Evolutionary conservation across 495 filamentous ascomycete genomes (phyloP).

Genomic region (Penicillium turbatum): DNA sequence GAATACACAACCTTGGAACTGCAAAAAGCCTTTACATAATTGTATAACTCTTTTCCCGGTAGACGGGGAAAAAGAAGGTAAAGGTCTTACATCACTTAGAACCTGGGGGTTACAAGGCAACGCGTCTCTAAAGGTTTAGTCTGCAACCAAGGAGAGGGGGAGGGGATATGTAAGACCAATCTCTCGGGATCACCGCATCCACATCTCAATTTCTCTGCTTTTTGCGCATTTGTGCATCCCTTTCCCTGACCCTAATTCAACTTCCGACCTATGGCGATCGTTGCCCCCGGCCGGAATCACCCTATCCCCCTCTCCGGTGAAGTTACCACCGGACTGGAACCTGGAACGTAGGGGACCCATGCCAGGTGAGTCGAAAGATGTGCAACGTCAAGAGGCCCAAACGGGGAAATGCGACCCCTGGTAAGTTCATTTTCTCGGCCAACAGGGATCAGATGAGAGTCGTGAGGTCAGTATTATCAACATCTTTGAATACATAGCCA

Average conservation of each 20-base stretch:
- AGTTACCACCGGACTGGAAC: slow-evolving; percentile 17
- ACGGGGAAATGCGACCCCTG: slow-evolving; percentile 5
- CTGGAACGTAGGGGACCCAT: slow-evolving; percentile 14
- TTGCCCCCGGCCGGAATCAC: slow-evolving; percentile 2
- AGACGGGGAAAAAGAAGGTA: background rate
- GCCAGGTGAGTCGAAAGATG: background rate
- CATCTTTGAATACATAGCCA: background rate
- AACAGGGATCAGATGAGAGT: slow-evolving; percentile 4
- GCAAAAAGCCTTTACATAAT: background rate
- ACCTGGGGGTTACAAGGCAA: slow-evolving; percentile 1
- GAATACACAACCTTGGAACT: slow-evolving; percentile 9
- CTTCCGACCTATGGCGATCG: background rate
- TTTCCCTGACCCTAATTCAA: background rate
- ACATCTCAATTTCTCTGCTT: background rate
- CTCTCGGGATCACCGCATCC: slow-evolving; percentile 15
- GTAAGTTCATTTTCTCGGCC: background rate
- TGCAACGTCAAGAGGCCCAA: slow-evolving; percentile 9
- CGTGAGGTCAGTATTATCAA: background rate
- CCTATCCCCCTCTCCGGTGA: slow-evolving; percentile 1
- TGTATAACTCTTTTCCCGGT: background rate
- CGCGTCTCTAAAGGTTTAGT: slow-evolving; percentile 1
- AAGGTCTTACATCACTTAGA: background rate
- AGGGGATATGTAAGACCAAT: slow-evolving; percentile 8
- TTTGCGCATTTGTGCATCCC: background rate
- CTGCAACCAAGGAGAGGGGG: slow-evolving; percentile 1